Evolutionary conservation across 73 alveolate species (phyloP), one percentile per base, ranked within the genome.

Genomic region (Paramecium biaurelia): DNA sequence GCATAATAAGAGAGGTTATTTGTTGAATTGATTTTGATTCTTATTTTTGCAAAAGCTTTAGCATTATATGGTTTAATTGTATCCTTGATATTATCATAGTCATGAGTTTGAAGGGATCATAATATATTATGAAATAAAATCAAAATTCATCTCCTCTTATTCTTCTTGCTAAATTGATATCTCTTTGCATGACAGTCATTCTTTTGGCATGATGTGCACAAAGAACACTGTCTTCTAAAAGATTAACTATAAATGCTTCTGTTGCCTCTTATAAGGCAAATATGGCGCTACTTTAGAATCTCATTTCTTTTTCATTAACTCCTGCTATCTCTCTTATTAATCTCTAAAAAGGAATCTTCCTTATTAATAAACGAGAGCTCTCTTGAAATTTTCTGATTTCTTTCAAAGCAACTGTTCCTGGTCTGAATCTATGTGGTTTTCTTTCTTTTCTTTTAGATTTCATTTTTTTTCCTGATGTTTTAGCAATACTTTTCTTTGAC

Each of bases 331-430:
- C 99, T 84, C 98, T 94, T 3, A 96, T 97, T 15, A 96, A 85
- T 93, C 98, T 96, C 70, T 96, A 94, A 93, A 96, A 96, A 18
- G 99, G 99, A 21, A 96, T 94, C 93, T 96, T 96, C 63, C 97
- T 92, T 32, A 96, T 94, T 20, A 96, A 94, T 7, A 96, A 94
- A 49, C 96, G 98, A 85, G 98, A 95, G 45, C 95, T 70, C 90
- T 97, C 96, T 89, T 97, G 95, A 90, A 57, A 97, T 93, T 95
- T 97, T 70, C 97, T 93, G 47, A 97, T 97, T 88, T 97, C 99
- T 92, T 98, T 93, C 45, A 96, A 84, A 20, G 99, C 99, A 49
- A 96, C 98, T 35, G 98, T 96, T 45, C 99, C 99, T 24, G 98
- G 98, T 87, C 98, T 93, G 85, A 72, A 96, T 90, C 98, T 96